A percentile compares a stretch with the other conserved stretches of the same genome.
Evolutionary conservation across 805 yeast species (phyloP).

Genomic region (Schizosaccharomyces japonicus): DNA sequence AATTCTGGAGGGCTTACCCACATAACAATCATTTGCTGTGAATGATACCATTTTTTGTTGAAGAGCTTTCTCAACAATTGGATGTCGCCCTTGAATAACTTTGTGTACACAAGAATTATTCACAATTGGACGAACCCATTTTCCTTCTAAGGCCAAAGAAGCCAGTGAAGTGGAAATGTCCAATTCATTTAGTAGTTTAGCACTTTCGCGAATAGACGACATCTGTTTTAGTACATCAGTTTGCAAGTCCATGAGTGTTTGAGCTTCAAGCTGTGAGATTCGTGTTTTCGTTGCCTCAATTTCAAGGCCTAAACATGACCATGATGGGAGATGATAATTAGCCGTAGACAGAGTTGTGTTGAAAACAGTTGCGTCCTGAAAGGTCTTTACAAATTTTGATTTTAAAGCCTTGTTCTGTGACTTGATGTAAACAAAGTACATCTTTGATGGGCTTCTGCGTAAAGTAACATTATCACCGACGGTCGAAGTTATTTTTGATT

Average conservation of each 20-base stretch:
- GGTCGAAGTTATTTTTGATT: conserved; percentile 13
- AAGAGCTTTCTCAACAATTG: conserved; percentile 63
- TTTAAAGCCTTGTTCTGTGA: not conserved
- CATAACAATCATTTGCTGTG: conserved; percentile 23
- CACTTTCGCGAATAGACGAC: conserved; percentile 22
- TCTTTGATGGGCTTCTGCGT: conserved; percentile 3
- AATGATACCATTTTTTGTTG: conserved; percentile 26
- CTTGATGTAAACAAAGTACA: not conserved
- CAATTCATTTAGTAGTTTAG: conserved; percentile 33
- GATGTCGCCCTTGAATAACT: conserved; percentile 50
- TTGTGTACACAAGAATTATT: conserved; percentile 12
- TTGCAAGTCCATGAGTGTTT: conserved; percentile 22
- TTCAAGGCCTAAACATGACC: conserved; percentile 29
- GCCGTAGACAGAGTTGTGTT: not conserved
- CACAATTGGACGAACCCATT: conserved; percentile 42
- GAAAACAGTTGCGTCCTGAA: not conserved
- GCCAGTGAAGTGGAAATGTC: conserved; percentile 62
- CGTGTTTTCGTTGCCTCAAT: conserved; percentile 23
- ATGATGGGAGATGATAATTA: conserved; percentile 10
- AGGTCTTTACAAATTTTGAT: not conserved
- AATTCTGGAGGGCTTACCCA: conserved; percentile 6
- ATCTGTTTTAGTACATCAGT: conserved; percentile 7
- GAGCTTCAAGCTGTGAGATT: conserved; percentile 32
- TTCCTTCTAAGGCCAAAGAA: conserved; percentile 38
- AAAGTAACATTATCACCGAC: conserved; percentile 8